These are phyloP conservation scores for Fusarium circinatum DNA, from an alignment of 2,329 filamentous ascomycete species.

Conservation along the genomic window DNA sequence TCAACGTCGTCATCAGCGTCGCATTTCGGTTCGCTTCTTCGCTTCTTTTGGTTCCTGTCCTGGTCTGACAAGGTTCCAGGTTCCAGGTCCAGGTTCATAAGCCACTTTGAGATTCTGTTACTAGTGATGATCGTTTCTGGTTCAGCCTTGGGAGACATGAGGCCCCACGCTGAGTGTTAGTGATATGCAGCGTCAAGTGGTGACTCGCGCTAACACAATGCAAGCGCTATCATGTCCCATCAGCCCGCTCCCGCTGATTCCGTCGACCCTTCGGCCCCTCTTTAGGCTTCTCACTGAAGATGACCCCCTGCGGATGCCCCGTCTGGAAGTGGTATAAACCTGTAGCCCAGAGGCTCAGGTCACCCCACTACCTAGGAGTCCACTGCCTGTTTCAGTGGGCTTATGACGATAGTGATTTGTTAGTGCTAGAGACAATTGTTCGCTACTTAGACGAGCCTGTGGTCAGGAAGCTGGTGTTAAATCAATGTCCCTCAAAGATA, in stretches of 20 bases:
- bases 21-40: slow-evolving; percentile 6
- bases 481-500: neutral
- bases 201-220: slow-evolving; percentile 18
- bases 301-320: neutral
- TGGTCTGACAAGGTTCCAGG: neutral
- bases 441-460: neutral
- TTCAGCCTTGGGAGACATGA: slow-evolving; percentile 27
- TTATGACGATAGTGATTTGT: neutral
- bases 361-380: slow-evolving; percentile 7
- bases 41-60: slow-evolving; percentile 13
- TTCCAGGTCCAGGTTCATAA: slow-evolving; percentile 7
- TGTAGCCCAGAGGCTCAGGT: neutral
- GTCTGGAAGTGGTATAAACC: neutral
- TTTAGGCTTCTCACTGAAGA: slow-evolving; percentile 6
- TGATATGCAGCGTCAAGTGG: neutral
- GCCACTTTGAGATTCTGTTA: slow-evolving; percentile 13
- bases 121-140: neutral
- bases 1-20: slow-evolving; percentile 2
- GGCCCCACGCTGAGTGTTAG: slow-evolving; percentile 26
- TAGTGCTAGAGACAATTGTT: neutral
- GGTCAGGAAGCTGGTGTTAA: neutral
- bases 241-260: slow-evolving; percentile 26
- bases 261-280: slow-evolving; percentile 15
- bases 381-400: slow-evolving; percentile 3
- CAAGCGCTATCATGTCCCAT: slow-evolving; percentile 3